These are phyloP conservation scores for Ceratocystis huliohia DNA, from an alignment of 2,329 filamentous ascomycete genomes.

Conservation along the genomic window DNA sequence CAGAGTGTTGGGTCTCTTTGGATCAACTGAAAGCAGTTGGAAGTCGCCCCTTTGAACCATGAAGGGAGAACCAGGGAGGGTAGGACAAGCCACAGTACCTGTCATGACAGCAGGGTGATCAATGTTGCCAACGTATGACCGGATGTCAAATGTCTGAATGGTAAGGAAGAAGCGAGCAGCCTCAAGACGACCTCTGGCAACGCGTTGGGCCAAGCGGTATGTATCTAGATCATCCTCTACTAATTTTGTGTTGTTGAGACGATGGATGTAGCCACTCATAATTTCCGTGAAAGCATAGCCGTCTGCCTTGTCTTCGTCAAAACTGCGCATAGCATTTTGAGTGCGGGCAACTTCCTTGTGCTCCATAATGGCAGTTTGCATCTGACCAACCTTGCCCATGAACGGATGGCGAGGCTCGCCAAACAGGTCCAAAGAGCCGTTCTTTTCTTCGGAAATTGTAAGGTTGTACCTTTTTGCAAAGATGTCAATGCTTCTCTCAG, in stretches of 20 bases:
- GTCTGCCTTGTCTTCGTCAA: conserved; percentile 33
- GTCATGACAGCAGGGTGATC: conserved; percentile 43
- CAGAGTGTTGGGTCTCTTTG: conserved; percentile 41
- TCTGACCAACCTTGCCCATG: conserved; percentile 19
- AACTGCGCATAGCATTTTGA: conserved; percentile 30
- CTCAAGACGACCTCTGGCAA: conserved; percentile 41
- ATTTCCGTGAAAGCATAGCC: conserved; percentile 52
- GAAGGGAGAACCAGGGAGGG: conserved; percentile 44
- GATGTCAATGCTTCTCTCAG: conserved; percentile 47
- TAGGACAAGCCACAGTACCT: conserved; percentile 45
- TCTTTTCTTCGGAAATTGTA: conserved; percentile 34
- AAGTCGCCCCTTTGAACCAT: conserved; percentile 47
- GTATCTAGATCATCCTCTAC: conserved; percentile 36
- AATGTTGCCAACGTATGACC: conserved; percentile 34
- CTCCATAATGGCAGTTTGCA: conserved; percentile 27
- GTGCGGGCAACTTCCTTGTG: conserved; percentile 29
- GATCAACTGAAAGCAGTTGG: conserved; percentile 42
- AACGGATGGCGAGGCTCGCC: conserved; percentile 35
- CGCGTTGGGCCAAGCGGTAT: conserved; percentile 41
- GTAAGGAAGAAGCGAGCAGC: conserved; percentile 47
- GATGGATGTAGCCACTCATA: conserved; percentile 49
- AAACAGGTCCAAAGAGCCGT: conserved; percentile 42
- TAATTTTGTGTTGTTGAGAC: conserved; percentile 30
- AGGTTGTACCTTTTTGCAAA: conserved; percentile 34
- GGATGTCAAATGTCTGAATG: conserved; percentile 42